Evolutionary conservation across 208 protist genomes (phyloP), one percentile per base, ranked within the genome.

Genomic region (Sergeia podlipaevii): DNA sequence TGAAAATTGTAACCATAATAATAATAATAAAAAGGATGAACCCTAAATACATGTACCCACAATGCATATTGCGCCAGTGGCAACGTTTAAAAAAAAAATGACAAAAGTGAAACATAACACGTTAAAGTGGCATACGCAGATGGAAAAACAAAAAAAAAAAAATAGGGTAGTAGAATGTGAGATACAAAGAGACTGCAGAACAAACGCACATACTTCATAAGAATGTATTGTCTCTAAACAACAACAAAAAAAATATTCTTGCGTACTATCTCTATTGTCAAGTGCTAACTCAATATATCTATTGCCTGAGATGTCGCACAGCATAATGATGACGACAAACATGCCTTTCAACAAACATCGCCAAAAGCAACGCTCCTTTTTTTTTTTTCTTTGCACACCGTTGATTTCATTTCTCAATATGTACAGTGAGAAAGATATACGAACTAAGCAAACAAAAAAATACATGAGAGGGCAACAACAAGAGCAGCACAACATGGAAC

Each of bases 91-190:
- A 39, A 18, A 62, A 52, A 15, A 36, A 55, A 57, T 17, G 36
- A 62, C 11, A 56, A 57, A 46, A 62, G 7, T 42, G 30, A 5
- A 51, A 33, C 15, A 51, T 17, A 17, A 32, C 7, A 20, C 8
- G 34, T 7, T 51, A 5, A 24, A 5, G 23, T 17, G 4, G 23
- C 46, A 51, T 15, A 38, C 26, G 34, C 5, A 32, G 4, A 51
- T 39, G 46, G 11, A 20, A 5, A 51, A 5, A 51, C 46, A 38
- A 51, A 60, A 50, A 50, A 24, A 60, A 55, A 54, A 62, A 39
- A 33, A 37, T 41, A 54, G 23, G n/a, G 24, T 4, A 7, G 8
- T 17, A 15, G 21, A 15, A 24, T 42, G 24, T 38, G 28, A 49
- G 27, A 37, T 17, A 4, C 18, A 54, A 39, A 36, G 8, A 11